phyloP scores from a whole-genome alignment of 1,139 yeast genomes.

The Suzukiozyma palmioleophila region DNA sequence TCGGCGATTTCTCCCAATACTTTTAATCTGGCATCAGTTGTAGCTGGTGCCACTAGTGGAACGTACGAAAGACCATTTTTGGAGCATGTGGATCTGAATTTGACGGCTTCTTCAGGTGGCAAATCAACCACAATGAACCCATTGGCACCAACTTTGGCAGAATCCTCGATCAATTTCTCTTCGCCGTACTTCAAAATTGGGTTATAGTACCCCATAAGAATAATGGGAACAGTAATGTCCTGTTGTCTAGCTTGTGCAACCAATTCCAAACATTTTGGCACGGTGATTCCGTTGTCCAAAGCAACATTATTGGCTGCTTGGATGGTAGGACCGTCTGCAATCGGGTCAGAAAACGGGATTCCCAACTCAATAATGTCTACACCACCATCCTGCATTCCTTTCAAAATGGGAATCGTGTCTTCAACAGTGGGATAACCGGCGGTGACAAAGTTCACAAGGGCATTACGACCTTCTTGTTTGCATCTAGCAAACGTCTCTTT shows the following conservation, averaged over 20 bases:
- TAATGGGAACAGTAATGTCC: constrained; percentile 85
- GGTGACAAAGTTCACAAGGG: constrained; percentile 86
- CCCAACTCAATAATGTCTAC: constrained; percentile 94
- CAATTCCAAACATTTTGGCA: constrained; percentile 61
- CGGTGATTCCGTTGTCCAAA: constrained; percentile 75
- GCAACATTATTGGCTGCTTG: constrained; percentile 82
- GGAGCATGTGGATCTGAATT: constrained; percentile 72
- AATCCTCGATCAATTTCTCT: constrained; percentile 68
- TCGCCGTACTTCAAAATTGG: constrained; percentile 92
- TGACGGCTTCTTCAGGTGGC: constrained; percentile 96
- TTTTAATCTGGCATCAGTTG: constrained; percentile 82
- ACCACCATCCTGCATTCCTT: constrained; percentile 91
- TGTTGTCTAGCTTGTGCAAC: constrained; percentile 69
- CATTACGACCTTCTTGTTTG: constrained; percentile 73
- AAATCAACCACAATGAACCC: constrained; percentile 93
- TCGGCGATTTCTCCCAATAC: constrained; percentile 83
- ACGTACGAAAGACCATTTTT: constrained; percentile 72
- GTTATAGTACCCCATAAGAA: constrained; percentile 96
- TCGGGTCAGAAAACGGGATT: constrained; percentile 96
- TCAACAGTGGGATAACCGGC: constrained; percentile 90
- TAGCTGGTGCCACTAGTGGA: constrained; percentile 95
- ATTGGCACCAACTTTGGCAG: constrained; percentile 85
- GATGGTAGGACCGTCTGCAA: constrained; percentile 97
- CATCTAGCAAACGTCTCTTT: constrained; percentile 72
- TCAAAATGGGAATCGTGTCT: constrained; percentile 80